Evolutionary conservation across 148 eudicot genomes (phyloP), one percentile per base, ranked within the genome.

Genomic region (Fagopyrum homotropicum): DNA sequence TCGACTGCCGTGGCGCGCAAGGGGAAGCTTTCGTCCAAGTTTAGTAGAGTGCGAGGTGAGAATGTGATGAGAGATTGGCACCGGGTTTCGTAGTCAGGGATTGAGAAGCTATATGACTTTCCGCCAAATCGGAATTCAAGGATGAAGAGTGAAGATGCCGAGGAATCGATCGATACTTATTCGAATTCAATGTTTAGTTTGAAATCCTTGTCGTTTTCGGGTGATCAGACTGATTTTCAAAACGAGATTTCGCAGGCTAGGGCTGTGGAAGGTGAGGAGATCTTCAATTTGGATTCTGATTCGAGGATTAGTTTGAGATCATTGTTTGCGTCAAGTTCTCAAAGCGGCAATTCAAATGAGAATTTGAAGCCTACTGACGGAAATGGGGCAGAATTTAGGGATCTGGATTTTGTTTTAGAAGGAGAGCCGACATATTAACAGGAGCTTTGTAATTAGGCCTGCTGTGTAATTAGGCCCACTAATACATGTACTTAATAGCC

Each of bases 111-210:
- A n/a, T n/a, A 22, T 19, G 6, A 5, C 61, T 6, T 17, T 56
- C 17, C 61, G 61, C 61, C 61, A 7, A 56, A 66, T 66, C 71
- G 9, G 16, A 10, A 8, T 10, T 9, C 35, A 66, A 45, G 44
- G 71, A 14, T 66, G 44, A 9, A n/a, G 71, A 7, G 9, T 9
- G 46, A 45, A 30, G 71, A 66, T 1, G 71, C n/a, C n/a, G 71
- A 35, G 44, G 73, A 45, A 15, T 45, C 49, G 49, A 10, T 45
- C 11, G 73, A 70, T 70, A 45, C 73, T 45, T 50, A 70, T 16
- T 16, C 51, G 12, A 63, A 63, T 63, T 70, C 73, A 15, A 45
- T 70, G 73, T 70, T 70, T 47, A 70, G 73, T 51, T 47, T 70
- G 73, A 70, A 70, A 47, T 45, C 51, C 1, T 47, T 70, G 22